Conservation (phyloP, 1,139 yeast species). For the Hansenula lynferdii region DNA sequence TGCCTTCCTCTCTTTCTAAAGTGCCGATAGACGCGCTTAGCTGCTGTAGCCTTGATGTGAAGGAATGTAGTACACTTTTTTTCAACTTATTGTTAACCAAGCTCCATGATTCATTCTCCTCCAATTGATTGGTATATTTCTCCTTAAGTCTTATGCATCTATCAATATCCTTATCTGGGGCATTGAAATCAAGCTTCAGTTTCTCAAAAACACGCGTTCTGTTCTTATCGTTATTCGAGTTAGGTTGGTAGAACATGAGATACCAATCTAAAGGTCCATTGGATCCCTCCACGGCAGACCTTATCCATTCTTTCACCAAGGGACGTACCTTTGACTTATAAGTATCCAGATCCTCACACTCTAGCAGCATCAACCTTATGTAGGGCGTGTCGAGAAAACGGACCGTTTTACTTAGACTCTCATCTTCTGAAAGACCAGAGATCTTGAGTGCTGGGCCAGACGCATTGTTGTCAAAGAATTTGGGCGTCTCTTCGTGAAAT, state of each 20-base stretch:
- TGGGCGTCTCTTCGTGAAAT: conserved; percentile 59
- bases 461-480: conserved; percentile 24
- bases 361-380: conserved; percentile 64
- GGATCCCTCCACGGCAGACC: conserved; percentile 37
- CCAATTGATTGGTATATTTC: conserved; percentile 32
- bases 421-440: conserved; percentile 3
- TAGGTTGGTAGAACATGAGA: conserved; percentile 42
- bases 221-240: background rate
- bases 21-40: conserved; percentile 33
- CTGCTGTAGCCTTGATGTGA: conserved; percentile 42
- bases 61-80: conserved; percentile 48
- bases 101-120: conserved; percentile 45
- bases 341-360: conserved; percentile 60
- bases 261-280: conserved; percentile 60
- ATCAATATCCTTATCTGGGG: conserved; percentile 20
- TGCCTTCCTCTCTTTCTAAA: conserved; percentile 9
- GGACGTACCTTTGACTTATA: conserved; percentile 81
- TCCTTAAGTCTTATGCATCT: conserved; percentile 40
- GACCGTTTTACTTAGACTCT: conserved; percentile 3
- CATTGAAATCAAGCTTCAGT: conserved; percentile 58
- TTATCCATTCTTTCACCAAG: conserved; percentile 76
- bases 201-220: conserved; percentile 56
- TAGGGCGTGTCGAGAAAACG: conserved; percentile 39
- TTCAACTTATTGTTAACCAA: conserved; percentile 43
- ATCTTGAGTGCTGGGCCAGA: background rate